Base-by-base conservation (phyloP, 2,329 filamentous ascomycete genomes). In the Pseudogymnoascus sp. region DNA sequence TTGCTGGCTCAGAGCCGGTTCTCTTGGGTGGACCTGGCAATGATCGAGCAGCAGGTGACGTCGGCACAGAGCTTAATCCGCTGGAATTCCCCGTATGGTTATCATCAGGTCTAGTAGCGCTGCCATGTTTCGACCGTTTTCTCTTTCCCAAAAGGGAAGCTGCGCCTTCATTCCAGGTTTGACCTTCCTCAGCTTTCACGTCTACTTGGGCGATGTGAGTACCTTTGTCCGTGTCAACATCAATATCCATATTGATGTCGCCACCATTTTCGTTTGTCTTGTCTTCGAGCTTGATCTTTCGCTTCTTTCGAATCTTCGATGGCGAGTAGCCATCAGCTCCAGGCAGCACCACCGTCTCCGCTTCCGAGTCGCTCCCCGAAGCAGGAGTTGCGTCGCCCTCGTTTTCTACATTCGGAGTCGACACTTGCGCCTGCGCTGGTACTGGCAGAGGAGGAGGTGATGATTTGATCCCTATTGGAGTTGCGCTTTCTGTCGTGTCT, bases 311-410 rank as follows among this genome's bases (percentile, higher is more conserved):
- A 63, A 79, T 78, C 73, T 88, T 88, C 64, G 84, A 83, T 0
- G 84, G 85, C 23, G 85, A 88, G 69, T 84, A 78, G 40, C 83
- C 84, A 71, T 88, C 83, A 70, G 87, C 88, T 28, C 84, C 84
- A 9, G 85, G 81, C 35, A 89, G 74, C 37, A 90, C 86, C 65
- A 89, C 88, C 12, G 87, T 90, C 75, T 90, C 87, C 59, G 87
- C 87, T 70, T 90, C 87, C 1, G 87, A 90, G 69, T 88, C 85
- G 70, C 81, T 85, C 64, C 87, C 86, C 63, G 58, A 60, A n/a
- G 58, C 58, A 25, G 58, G 35, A 21, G 33, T 41, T 60, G 77
- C 76, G 21, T 72, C 73, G 58, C 18, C 58, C 7, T 60, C 35
- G 12, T 41, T 23, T 16, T 25, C 58, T 38, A 21, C 58, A 41